A percentile compares a stretch with the other conserved stretches of the same genome.
These are phyloP conservation scores for Mrakia frigida DNA, from an alignment of 768 basidiomycete species.

Conservation along the genomic window DNA sequence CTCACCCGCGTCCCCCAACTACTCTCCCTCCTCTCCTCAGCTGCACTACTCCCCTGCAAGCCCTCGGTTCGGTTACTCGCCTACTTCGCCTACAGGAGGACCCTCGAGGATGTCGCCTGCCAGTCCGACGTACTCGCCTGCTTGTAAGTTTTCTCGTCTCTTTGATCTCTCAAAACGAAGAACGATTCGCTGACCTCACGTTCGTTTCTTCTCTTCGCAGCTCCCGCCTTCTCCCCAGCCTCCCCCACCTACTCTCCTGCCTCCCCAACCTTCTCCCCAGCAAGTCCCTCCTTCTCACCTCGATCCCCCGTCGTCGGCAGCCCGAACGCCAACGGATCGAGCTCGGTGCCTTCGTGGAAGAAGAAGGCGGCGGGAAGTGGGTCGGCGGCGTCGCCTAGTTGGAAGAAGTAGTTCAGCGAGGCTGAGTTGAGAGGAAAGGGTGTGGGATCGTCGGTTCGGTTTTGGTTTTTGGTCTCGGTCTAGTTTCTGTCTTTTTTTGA, in stretches of 20 bases:
- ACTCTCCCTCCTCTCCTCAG: slow-evolving; percentile 17
- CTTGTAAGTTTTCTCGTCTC: slow-evolving; percentile 37
- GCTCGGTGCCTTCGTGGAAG: slow-evolving; percentile 7
- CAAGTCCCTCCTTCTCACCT: slow-evolving; percentile 69
- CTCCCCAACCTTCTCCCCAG: slow-evolving; percentile 48
- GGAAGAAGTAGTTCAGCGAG: slow-evolving; percentile 15
- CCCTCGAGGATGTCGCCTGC: slow-evolving; percentile 32
- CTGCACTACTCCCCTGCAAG: slow-evolving; percentile 16
- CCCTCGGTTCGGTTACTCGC: slow-evolving; percentile 24
- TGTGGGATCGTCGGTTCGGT: background rate
- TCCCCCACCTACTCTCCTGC: slow-evolving; percentile 56
- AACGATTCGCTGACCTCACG: background rate
- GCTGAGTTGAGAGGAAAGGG: background rate
- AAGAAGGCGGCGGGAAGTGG: slow-evolving; percentile 7
- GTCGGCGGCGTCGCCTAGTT: slow-evolving; percentile 19
- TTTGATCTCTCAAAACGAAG: slow-evolving; percentile 37
- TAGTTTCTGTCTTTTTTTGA: too few species aligned
- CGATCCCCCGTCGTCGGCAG: slow-evolving; percentile 28
- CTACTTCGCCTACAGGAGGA: slow-evolving; percentile 42
- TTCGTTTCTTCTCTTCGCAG: background rate
- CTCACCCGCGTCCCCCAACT: slow-evolving; percentile 29
- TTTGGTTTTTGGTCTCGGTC: too few species aligned
- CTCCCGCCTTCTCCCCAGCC: slow-evolving; percentile 48
- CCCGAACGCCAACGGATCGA: background rate
- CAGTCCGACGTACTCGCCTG: slow-evolving; percentile 59